Percentiles rank a stretch among this genome's conserved stretches.
These are phyloP conservation scores for Camellia lanceoleosa DNA, from an alignment of 148 eudicot species.

Conservation along the genomic window DNA sequence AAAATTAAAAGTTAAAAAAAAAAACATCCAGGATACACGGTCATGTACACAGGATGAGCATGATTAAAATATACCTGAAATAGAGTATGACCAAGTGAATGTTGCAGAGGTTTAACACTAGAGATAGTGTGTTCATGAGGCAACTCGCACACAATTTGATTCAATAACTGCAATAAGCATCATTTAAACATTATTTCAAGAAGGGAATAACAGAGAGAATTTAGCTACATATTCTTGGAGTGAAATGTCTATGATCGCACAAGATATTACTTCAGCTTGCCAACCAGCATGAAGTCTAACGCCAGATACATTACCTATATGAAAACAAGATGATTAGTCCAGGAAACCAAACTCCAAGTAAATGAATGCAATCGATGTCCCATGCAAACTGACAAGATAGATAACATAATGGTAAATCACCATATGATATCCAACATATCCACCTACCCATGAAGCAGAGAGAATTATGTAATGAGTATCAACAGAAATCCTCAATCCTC, in stretches of 20 bases:
- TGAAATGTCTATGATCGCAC: neutral
- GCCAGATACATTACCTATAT: constrained; percentile 80
- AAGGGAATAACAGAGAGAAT: neutral
- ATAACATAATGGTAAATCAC: neutral
- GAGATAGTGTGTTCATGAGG: constrained; percentile 76
- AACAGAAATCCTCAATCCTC: neutral
- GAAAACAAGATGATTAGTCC: too few relatives aligned
- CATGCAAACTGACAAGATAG: too few relatives aligned
- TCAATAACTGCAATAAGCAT: constrained; percentile 50
- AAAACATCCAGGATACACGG: neutral
- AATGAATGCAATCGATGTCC: neutral
- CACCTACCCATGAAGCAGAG: neutral
- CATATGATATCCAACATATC: neutral
- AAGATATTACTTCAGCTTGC: constrained; percentile 49
- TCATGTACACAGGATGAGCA: neutral
- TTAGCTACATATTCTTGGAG: neutral
- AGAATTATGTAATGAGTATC: too few relatives aligned
- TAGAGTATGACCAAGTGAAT: constrained; percentile 72
- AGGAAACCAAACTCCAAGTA: neutral
- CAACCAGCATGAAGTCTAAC: constrained; percentile 89
- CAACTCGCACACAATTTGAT: constrained; percentile 78
- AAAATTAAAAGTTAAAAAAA: too few relatives aligned
- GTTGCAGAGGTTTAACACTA: constrained; percentile 58
- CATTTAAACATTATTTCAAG: constrained; percentile 30
- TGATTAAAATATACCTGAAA: constrained; percentile 45